Evolutionary conservation across 1,284 basidiomycete species (phyloP), one percentile per base, ranked within the genome.

Genomic region (Volvariella surrecta): DNA sequence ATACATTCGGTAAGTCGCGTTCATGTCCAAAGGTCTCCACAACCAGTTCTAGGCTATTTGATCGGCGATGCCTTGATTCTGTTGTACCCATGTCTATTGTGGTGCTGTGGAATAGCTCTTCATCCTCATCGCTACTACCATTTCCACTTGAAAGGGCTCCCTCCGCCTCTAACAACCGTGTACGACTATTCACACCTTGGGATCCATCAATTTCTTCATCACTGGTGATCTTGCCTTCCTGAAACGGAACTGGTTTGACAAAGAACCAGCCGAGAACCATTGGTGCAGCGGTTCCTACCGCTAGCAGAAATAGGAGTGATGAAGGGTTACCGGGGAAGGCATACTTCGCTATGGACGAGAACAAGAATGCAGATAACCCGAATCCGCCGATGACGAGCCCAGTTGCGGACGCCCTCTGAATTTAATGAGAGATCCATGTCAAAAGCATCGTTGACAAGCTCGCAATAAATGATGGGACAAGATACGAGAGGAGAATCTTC

Each of bases 361-460:
- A 70, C 34, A 68, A 53, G 52, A 89, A 89, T 0, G 87, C 88
- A 9, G 82, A 86, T 4, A 90, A 69, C 0, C 87, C 87, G 45
- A 88, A 89, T 9, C 84, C 87, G 0, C 84, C 82, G 9, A 88
- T 61, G 20, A 89, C 85, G 10, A 84, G 56, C 3, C 79, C 80
- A 1, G 82, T 84, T 0, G 79, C 73, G 0, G 79, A 74, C 1
- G 80, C 86, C 19, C 86, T 67, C 79, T 79, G 44, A 13, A 17
- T 31, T 9, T 31, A 31, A 9, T 9, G 15, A 9, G 15, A 35
- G 34, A 19, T 7, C 8, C 8, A 35, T 19, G 34, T 15, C 15
- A 35, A n/a, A 6, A 35, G 40, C 32, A 8, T 32, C 40, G 11
- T 18, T 4, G 13, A 28, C n/a, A 22, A 34, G 17, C 35, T 39